phyloP scores from a whole-genome alignment of 805 yeast species.

The Naumovozyma dairenensis region DNA sequence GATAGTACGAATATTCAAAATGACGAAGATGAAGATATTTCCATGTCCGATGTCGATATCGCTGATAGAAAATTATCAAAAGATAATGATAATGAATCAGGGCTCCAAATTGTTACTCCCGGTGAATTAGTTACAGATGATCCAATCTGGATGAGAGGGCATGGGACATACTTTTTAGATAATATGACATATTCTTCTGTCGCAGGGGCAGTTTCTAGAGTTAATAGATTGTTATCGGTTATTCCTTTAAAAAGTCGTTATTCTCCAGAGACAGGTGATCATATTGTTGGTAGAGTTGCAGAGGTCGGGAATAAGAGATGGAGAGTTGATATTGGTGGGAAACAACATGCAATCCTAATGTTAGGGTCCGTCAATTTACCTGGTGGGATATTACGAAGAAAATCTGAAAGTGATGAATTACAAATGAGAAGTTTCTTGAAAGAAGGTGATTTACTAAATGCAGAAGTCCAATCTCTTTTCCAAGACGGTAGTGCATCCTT shows the following conservation, averaged over 20 bases:
- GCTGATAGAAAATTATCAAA: constrained; percentile 23
- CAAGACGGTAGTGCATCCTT: constrained; percentile 87
- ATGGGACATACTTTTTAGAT: constrained; percentile 78
- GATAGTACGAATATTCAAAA: constrained; percentile 6
- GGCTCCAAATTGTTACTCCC: constrained; percentile 64
- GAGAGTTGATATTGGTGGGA: constrained; percentile 96
- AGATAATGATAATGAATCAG: constrained; percentile 17
- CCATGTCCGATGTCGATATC: constrained; percentile 31
- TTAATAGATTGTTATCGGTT: constrained; percentile 79
- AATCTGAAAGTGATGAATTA: constrained; percentile 88
- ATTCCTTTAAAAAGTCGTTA: constrained; percentile 80
- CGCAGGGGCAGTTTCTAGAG: constrained; percentile 81
- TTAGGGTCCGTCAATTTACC: constrained; percentile 94
- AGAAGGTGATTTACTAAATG: constrained; percentile 92
- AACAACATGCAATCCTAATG: constrained; percentile 84
- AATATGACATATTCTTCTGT: constrained; percentile 80
- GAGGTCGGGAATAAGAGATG: constrained; percentile 92
- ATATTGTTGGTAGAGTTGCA: constrained; percentile 83
- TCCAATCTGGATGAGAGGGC: constrained; percentile 97
- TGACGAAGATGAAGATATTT: constrained; percentile 32
- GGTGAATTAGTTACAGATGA: constrained; percentile 96
- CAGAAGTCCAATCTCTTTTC: constrained; percentile 87
- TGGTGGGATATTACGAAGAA: constrained; percentile 91
- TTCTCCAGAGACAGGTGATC: constrained; percentile 93
- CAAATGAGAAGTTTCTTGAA: constrained; percentile 91